Evolutionary conservation across 2,329 filamentous ascomycete species (phyloP).

Genomic region (Whalleya microplaca): DNA sequence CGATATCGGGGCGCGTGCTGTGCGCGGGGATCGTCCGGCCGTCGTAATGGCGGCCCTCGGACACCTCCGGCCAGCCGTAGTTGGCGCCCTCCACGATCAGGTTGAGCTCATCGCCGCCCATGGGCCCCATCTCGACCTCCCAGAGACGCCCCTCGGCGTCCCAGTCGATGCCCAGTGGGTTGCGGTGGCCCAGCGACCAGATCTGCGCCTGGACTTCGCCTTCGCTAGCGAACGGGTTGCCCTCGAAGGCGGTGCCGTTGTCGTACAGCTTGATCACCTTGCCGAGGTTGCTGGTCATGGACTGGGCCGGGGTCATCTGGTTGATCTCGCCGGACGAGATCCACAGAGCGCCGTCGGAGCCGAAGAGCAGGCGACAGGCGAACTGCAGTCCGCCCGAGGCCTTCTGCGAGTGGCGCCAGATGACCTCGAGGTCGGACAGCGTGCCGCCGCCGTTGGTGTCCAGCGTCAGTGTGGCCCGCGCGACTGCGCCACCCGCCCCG

Average conservation of each 20-base stretch:
- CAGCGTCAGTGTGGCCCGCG: constrained; percentile 37
- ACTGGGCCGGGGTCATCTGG: constrained; percentile 37
- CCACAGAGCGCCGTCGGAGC: constrained; percentile 35
- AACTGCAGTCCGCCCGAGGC: constrained; percentile 37
- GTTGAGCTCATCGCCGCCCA: constrained; percentile 42
- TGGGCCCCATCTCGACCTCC: constrained; percentile 42
- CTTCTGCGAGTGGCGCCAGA: constrained; percentile 39
- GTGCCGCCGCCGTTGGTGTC: constrained; percentile 36
- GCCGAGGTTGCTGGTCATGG: constrained; percentile 39
- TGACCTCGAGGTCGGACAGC: constrained; percentile 35
- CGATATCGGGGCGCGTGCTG: constrained; percentile 37
- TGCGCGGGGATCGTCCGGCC: constrained; percentile 37
- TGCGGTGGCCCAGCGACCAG: constrained; percentile 39
- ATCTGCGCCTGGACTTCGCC: constrained; percentile 36
- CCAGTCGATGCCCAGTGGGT: constrained; percentile 41
- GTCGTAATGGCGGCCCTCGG: constrained; percentile 39
- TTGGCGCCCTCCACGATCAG: constrained; percentile 39
- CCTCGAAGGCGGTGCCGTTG: constrained; percentile 37
- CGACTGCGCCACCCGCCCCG: constrained; percentile 35
- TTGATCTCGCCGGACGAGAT: constrained; percentile 41
- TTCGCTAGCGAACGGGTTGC: constrained; percentile 39
- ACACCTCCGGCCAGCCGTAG: constrained; percentile 42
- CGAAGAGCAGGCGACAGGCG: constrained; percentile 39
- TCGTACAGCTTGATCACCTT: constrained; percentile 41
- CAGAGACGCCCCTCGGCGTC: constrained; percentile 40